Evolutionary conservation across 176 grass and related monocot species (phyloP), one percentile per base, ranked within the genome.

Genomic region (Bothriochloa decipiens): DNA sequence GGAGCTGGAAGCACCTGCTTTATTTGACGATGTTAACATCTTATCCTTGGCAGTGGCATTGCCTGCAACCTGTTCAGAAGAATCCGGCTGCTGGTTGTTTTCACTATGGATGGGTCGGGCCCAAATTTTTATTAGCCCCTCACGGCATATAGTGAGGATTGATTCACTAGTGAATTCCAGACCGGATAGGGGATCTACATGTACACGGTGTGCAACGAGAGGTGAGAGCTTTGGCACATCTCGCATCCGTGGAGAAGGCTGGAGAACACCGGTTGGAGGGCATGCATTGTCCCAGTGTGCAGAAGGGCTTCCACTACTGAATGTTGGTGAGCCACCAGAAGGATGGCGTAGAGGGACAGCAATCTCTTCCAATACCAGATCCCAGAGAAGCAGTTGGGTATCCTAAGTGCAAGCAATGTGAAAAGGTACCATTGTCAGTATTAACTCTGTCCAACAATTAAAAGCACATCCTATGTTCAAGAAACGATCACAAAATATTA

Each of bases 321-420:
- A 91, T 65, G 97, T 92, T 3, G 90, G 93, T 46, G 97, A 96
- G 26, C 88, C 87, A 26, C 90, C 85, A 14, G 97, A 67, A 68
- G 91, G 86, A 78, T 84, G 86, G 4, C 90, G 86, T 41, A 99
- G 77, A 69, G 93, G 91, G 18, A 92, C 90, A 42, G 78, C 91
- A 82, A 96, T 94, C 88, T 94, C 97, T 42, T 94, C 97, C 88
- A 89, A 80, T 35, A 87, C 88, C 75, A 99, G 82, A 81, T 96
- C 97, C 97, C 93, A 99, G 60, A 99, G 87, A 79, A 99, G 91
- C 49, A 99, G 78, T 77, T 92, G 93, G 12, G 91, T 91, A 33
- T 99, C 93, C 97, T 99, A 74, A 83, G 49, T 20, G 35, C 50
- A 76, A 85, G 47, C 13, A 87, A 77, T 53, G 16, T 43, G 11